Evolutionary conservation across 192 early-diverging fungal genomes (phyloP), one percentile per base, ranked within the genome.

Genomic region (Linnemannia hyalina): DNA sequence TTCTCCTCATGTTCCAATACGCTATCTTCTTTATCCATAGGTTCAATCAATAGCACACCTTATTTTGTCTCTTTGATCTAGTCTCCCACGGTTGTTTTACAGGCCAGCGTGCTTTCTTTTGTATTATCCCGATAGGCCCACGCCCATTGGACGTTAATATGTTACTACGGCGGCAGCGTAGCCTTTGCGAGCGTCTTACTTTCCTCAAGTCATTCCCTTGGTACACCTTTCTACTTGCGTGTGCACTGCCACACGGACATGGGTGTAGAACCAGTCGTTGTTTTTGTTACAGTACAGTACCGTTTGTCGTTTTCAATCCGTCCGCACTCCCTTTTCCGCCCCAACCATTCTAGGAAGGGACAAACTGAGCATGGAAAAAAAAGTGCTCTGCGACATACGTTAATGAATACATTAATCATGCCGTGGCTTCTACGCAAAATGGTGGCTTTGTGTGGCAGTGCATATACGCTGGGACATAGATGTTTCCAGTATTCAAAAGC

Each of bases 171-270:
- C 29, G 29, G 3, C 26, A 32, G 26, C 13, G 60, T 65, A 65
- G 60, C 60, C 29, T 32, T 65, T 65, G 60, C 60, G 60, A 65
- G 60, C 29, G 60, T 35, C 26, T 10, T 32, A 32, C 26, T 65
- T 65, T 29, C 60, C 60, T 32, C 8, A 32, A 65, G 60, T 26
- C 55, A 60, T n/a, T 65, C 60, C 8, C 26, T 32, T 13, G 3
- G 29, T 13, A 32, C 22, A 29, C 0, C 26, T 22, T 3, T 49
- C 18, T 52, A 20, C 13, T 8, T 11, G 4, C 35, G 18, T n/a
- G 16, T 71, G 70, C 70, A 71, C 70, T 71, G 70, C 70, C 70
- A 71, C 70, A 71, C 16, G 70, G 70, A n/a, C 40, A 42, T 65
- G 60, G 60, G 29, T 32, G 11, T 65, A 29, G n/a, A 65, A 65